A percentile compares a stretch with the other conserved stretches of the same genome.
Conservation (phyloP, 352 stramenopile genomes). For the Phytophthora litchii region DNA sequence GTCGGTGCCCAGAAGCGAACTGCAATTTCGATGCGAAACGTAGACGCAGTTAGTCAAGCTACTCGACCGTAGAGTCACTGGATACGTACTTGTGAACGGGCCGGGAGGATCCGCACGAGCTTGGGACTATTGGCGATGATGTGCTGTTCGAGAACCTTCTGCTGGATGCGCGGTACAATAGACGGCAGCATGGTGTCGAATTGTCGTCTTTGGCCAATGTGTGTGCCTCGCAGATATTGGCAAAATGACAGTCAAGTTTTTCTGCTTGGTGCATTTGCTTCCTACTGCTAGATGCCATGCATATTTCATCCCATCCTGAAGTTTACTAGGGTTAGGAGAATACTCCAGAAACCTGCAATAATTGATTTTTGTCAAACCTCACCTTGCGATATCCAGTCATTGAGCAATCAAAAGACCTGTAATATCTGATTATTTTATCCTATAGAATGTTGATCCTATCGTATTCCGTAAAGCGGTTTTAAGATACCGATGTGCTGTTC, state of each 20-base stretch:
- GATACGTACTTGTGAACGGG: constrained; percentile 79
- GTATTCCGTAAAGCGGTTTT: too few relatives aligned
- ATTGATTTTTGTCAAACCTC: constrained; percentile 2
- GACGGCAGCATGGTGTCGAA: constrained; percentile 54
- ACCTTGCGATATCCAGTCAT: not conserved
- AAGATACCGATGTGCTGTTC: too few relatives aligned
- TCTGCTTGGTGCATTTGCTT: constrained; percentile 24
- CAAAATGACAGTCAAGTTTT: constrained; percentile 13
- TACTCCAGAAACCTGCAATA: constrained; percentile 16
- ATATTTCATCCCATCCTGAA: constrained; percentile 22
- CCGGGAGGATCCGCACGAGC: constrained; percentile 60
- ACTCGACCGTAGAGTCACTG: not conserved
- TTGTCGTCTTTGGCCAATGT: constrained; percentile 8
- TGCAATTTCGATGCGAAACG: constrained; percentile 14
- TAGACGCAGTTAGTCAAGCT: not conserved
- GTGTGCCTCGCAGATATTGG: constrained; percentile 8
- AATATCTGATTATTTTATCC: not conserved
- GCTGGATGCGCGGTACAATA: constrained; percentile 76
- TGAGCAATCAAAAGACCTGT: not conserved
- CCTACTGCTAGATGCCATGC: constrained; percentile 3
- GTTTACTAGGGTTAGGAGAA: constrained; percentile 21
- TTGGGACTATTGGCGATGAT: constrained; percentile 74
- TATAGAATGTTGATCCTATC: too few relatives aligned
- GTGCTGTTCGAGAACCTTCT: constrained; percentile 69
- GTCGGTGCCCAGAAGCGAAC: constrained; percentile 90